These are phyloP conservation scores for Chrysanthemum makinoi DNA, from an alignment of 129 eudicot species.

Conservation along the genomic window DNA sequence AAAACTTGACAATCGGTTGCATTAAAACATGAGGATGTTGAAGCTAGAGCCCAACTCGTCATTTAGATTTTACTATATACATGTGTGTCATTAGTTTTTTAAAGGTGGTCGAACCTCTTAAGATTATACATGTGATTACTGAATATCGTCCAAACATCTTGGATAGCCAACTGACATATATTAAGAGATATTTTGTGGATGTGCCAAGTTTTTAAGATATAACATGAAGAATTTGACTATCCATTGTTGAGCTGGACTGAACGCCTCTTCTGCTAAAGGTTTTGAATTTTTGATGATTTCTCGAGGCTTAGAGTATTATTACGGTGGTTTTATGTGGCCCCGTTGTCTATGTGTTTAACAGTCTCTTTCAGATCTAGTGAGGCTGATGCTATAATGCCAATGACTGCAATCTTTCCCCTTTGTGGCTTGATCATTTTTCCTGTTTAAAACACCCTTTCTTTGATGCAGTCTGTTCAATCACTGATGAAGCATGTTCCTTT, in stretches of 20 bases:
- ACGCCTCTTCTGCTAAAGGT: too few relatives aligned
- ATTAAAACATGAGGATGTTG: too few relatives aligned
- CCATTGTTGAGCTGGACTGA: too few relatives aligned
- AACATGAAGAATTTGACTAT: background rate
- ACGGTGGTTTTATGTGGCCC: background rate
- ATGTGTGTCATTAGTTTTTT: too few relatives aligned
- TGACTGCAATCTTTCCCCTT: background rate
- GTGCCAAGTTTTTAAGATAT: background rate
- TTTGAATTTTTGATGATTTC: too few relatives aligned
- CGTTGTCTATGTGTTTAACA: background rate
- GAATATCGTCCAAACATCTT: background rate
- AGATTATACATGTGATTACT: background rate
- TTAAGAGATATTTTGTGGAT: background rate
- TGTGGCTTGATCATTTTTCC: background rate
- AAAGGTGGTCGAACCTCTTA: too few relatives aligned
- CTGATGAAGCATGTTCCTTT: background rate
- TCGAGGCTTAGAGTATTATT: too few relatives aligned
- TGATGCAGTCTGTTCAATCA: background rate
- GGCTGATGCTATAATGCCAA: too few relatives aligned
- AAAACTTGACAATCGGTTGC: too few relatives aligned
- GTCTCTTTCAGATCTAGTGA: background rate
- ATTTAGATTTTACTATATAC: too few relatives aligned
- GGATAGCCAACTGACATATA: background rate
- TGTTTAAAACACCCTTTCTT: background rate
- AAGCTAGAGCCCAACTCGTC: too few relatives aligned